phyloP scores from a whole-genome alignment of 139 green algal species.

The Ostreobium quekettii region DNA sequence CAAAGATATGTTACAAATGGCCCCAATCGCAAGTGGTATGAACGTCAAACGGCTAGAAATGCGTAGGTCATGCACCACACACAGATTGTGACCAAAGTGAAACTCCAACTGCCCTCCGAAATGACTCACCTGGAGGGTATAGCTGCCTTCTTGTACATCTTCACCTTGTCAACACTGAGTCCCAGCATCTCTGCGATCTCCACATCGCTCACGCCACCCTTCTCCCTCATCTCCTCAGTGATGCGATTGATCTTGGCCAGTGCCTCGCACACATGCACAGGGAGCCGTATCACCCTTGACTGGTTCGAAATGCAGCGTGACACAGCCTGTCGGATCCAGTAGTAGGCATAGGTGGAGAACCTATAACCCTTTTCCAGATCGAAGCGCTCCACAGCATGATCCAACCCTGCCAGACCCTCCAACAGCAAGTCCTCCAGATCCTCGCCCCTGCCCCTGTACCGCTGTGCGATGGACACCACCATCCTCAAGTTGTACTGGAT shows the following conservation, averaged over 20 bases:
- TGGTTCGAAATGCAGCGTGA: background rate
- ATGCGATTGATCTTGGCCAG: background rate
- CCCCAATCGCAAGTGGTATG: no score
- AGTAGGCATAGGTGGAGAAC: background rate
- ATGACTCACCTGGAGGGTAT: no score
- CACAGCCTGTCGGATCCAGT: background rate
- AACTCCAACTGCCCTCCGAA: no score
- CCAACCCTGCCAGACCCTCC: slow-evolving; percentile 5
- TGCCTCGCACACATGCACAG: slow-evolving; percentile 42
- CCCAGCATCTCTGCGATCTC: no score
- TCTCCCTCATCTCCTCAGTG: no score
- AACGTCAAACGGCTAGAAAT: no score
- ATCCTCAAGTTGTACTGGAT: slow-evolving; percentile 43
- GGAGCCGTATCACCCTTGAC: slow-evolving; percentile 28
- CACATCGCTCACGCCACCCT: no score
- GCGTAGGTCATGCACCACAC: no score
- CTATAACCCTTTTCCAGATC: background rate
- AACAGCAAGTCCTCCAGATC: slow-evolving; percentile 5
- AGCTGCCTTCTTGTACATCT: no score
- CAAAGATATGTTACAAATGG: no score
- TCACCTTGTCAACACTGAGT: no score
- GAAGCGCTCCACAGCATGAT: background rate
- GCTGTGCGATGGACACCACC: slow-evolving; percentile 28
- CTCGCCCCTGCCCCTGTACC: slow-evolving; percentile 16
- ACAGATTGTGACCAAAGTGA: no score